A percentile compares a stretch with the other conserved stretches of the same genome.
Conservation (phyloP, 345 rosid genomes). For the Lepidium africanum region DNA sequence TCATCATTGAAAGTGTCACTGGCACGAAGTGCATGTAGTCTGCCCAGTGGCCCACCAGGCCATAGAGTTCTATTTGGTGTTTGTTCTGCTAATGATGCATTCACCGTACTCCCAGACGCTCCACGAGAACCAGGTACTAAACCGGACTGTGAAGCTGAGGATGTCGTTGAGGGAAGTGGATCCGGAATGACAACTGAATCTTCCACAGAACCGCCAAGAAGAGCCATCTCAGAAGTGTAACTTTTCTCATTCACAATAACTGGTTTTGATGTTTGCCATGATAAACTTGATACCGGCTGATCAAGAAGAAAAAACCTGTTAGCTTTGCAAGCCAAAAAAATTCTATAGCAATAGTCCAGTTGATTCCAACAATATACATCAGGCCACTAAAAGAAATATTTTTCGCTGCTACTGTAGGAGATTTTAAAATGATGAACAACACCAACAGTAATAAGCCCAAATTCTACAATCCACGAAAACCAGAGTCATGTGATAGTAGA, state of each 20-base stretch:
- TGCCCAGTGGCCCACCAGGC: slow-evolving; percentile 61
- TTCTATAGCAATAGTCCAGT: neutral
- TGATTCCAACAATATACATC: slow-evolving; percentile 1
- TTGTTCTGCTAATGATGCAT: slow-evolving; percentile 49
- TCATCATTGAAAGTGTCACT: slow-evolving; percentile 72
- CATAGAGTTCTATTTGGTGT: slow-evolving; percentile 59
- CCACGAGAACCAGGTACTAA: slow-evolving; percentile 44
- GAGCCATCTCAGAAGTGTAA: slow-evolving; percentile 80
- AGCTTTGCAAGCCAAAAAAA: neutral
- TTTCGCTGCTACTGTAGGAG: neutral
- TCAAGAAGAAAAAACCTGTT: neutral
- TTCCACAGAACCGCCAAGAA: slow-evolving; percentile 78
- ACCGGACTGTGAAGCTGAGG: slow-evolving; percentile 48
- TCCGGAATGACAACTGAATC: slow-evolving; percentile 97
- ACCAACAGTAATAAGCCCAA: neutral
- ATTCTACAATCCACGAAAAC: neutral
- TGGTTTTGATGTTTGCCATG: slow-evolving; percentile 98
- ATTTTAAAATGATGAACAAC: neutral
- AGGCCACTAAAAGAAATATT: neutral
- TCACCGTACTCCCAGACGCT: slow-evolving; percentile 29
- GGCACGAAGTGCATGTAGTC: slow-evolving; percentile 69
- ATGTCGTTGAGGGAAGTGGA: slow-evolving; percentile 73
- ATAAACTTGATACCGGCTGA: slow-evolving; percentile 91
- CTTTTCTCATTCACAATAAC: slow-evolving; percentile 68
- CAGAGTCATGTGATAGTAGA: neutral